These are phyloP conservation scores for Nicotiana rustica DNA, from an alignment of 305 asterid species.

Conservation along the genomic window DNA sequence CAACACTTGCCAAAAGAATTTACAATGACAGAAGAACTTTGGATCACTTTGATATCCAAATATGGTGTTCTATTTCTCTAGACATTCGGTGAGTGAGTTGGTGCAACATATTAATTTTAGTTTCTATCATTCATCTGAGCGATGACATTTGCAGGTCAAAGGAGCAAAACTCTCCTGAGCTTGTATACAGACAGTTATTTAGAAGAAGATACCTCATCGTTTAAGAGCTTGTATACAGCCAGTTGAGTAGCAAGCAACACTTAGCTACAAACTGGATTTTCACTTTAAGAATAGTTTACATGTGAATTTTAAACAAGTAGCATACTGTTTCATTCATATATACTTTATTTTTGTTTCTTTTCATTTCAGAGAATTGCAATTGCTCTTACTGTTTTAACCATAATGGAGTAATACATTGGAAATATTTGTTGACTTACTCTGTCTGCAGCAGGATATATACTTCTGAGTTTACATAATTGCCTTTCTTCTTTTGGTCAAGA, in stretches of 20 bases:
- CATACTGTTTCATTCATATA: conserved; percentile 37
- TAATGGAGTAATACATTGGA: conserved; percentile 22
- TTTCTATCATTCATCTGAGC: too few species aligned
- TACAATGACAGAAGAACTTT: too few species aligned
- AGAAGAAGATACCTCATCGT: conserved; percentile 36
- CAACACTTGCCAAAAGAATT: too few species aligned
- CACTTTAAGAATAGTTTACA: conserved; percentile 36
- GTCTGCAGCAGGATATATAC: background rate
- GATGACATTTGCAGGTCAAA: too few species aligned
- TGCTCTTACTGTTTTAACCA: conserved; percentile 29
- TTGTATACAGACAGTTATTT: background rate
- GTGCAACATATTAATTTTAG: too few species aligned
- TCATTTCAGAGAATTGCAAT: conserved; percentile 35
- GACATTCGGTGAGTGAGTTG: too few species aligned
- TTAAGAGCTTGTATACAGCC: conserved; percentile 30
- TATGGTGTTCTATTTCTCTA: too few species aligned
- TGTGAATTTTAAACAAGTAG: conserved; percentile 33
- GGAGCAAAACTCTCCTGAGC: too few species aligned
- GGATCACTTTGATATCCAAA: too few species aligned
- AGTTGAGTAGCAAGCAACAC: conserved; percentile 22
- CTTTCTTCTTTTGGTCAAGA: background rate
- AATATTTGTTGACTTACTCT: conserved; percentile 1
- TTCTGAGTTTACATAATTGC: conserved; percentile 8
- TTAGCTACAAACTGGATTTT: conserved; percentile 26
- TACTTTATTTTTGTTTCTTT: conserved; percentile 34